Percentiles rank a stretch among this genome's conserved stretches.
phyloP scores from a whole-genome alignment of 805 yeast species.

The Tetrapisispora phaffii region DNA sequence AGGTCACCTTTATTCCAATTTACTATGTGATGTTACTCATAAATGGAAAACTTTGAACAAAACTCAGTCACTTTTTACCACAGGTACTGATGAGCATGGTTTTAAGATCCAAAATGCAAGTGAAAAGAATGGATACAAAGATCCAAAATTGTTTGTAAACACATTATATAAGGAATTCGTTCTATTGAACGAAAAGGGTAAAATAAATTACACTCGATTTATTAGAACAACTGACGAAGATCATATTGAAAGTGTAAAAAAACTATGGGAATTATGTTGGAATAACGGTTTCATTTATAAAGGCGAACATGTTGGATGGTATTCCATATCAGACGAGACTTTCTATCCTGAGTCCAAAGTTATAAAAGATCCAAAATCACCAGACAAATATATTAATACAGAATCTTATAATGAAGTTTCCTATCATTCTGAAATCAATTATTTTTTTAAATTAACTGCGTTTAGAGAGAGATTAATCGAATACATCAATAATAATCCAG shows the following conservation, averaged over 20 bases:
- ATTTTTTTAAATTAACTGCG: conserved; percentile 67
- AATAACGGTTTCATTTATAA: conserved; percentile 62
- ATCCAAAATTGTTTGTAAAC: conserved; percentile 67
- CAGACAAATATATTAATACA: conserved; percentile 28
- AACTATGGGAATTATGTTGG: conserved; percentile 58
- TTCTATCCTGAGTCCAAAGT: conserved; percentile 81
- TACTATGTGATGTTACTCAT: conserved; percentile 65
- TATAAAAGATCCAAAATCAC: conserved; percentile 25
- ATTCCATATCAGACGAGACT: conserved; percentile 87
- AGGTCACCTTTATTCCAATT: conserved; percentile 86
- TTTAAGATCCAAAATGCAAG: conserved; percentile 88
- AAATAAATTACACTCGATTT: conserved; percentile 61
- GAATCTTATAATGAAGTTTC: conserved; percentile 73
- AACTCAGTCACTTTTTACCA: conserved; percentile 48
- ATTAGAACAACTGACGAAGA: conserved; percentile 85
- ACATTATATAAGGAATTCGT: conserved; percentile 54
- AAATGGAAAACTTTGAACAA: conserved; percentile 55
- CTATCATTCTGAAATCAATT: conserved; percentile 72
- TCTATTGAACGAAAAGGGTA: conserved; percentile 46
- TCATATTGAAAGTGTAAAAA: conserved; percentile 54
- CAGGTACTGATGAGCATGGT: conserved; percentile 98
- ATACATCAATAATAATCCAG: conserved; percentile 38
- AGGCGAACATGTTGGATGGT: conserved; percentile 90
- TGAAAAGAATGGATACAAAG: conserved; percentile 34
- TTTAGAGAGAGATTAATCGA: conserved; percentile 47